Conservation (phyloP, 1,139 yeast genomes). For the Suhomyces bribrorum region DNA sequence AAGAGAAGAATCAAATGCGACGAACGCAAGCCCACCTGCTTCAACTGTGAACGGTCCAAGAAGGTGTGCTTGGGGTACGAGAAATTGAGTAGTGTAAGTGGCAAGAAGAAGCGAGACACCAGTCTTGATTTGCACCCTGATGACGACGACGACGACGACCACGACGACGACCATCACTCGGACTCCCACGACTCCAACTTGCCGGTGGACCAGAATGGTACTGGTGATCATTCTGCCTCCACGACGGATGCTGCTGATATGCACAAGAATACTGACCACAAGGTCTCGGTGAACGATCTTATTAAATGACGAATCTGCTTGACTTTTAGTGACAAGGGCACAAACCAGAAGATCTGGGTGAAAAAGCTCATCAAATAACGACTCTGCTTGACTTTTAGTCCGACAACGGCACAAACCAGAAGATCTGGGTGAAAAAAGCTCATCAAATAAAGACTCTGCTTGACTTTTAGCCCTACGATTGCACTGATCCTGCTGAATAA, state of each 20-base stretch:
- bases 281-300: constrained; percentile 14
- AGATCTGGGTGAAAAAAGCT: no score
- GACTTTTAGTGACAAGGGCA: no score
- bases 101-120: constrained; percentile 16
- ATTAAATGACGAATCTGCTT: constrained; percentile 10
- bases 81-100: constrained; percentile 20
- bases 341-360: no score
- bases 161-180: constrained; percentile 5
- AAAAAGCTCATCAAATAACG: no score
- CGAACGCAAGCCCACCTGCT: constrained; percentile 64
- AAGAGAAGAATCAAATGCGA: constrained; percentile 32
- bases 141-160: constrained; percentile 7
- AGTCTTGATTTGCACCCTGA: constrained; percentile 14
- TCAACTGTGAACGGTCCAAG: constrained; percentile 69
- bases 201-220: constrained; percentile 7
- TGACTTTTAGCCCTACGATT: no score
- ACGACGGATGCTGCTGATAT: background rate
- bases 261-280: constrained; percentile 4
- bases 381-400: no score
- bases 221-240: constrained; percentile 9
- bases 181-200: background rate
- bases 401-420: no score
- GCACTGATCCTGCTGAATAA: no score
- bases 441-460: no score
- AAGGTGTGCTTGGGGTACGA: constrained; percentile 72